phyloP scores from a whole-genome alignment of 2,329 filamentous ascomycete genomes.

The Cercospora sp. region DNA sequence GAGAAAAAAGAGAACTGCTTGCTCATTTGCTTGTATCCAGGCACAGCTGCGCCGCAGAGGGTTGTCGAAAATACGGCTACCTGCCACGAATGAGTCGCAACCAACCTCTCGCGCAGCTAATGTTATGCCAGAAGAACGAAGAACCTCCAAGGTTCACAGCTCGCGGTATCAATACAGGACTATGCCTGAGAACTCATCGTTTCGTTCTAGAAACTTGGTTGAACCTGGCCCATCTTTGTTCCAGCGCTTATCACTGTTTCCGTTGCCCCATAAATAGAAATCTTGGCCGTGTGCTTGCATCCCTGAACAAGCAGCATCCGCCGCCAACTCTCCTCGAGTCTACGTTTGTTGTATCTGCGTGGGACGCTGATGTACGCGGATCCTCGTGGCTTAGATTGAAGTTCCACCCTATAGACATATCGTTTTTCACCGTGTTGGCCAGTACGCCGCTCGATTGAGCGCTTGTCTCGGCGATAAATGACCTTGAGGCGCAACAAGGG shows the following conservation, averaged over 20 bases:
- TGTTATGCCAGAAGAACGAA: too few relatives aligned
- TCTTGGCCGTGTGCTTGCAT: not conserved
- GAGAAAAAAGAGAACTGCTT: not conserved
- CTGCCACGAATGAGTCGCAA: too few relatives aligned
- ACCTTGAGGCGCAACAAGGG: not conserved
- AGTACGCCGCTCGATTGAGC: too few relatives aligned
- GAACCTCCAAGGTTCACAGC: not conserved
- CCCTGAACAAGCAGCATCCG: not conserved
- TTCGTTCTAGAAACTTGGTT: not conserved
- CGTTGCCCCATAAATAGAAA: not conserved
- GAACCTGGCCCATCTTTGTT: not conserved
- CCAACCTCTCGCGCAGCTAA: too few relatives aligned
- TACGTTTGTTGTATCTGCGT: not conserved
- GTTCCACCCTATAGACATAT: not conserved
- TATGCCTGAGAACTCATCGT: not conserved
- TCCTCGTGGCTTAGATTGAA: not conserved
- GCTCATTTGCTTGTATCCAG: not conserved
- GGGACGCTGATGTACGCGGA: not conserved
- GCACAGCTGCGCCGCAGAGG: not conserved
- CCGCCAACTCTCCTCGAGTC: not conserved
- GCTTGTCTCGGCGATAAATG: too few relatives aligned
- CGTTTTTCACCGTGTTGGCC: not conserved
- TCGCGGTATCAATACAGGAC: not conserved
- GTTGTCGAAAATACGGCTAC: not conserved
- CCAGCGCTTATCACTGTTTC: not conserved